phyloP scores from a whole-genome alignment of 108 stramenopile genomes.

The Fistulifera solaris region DNA sequence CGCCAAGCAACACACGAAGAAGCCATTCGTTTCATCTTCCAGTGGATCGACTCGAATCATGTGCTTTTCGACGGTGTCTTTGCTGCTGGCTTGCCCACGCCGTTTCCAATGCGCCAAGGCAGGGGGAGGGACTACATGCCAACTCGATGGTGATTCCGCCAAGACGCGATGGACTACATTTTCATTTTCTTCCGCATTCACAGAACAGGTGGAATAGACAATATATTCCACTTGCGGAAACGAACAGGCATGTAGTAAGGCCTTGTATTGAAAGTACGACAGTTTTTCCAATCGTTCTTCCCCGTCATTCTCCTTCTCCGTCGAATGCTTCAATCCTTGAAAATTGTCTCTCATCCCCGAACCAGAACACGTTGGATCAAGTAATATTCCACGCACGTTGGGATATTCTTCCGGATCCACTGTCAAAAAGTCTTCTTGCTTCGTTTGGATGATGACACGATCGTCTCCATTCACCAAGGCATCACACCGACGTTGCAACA shows the following conservation, averaged over 20 bases:
- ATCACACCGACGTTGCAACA: conserved; percentile 62
- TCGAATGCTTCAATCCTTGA: conserved; percentile 45
- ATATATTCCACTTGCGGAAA: conserved; percentile 83
- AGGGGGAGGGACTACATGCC: conserved; percentile 55
- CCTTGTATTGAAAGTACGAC: conserved; percentile 84
- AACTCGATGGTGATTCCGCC: conserved; percentile 13
- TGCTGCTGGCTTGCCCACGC: conserved; percentile 57
- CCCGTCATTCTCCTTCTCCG: conserved; percentile 10
- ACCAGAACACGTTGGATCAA: conserved; percentile 98
- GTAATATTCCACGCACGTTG: conserved; percentile 74
- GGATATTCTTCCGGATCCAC: conserved; percentile 34
- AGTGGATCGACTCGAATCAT: conserved; percentile 81
- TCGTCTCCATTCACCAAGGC: conserved; percentile 22
- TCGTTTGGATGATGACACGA: conserved; percentile 15
- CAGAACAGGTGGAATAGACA: conserved; percentile 98
- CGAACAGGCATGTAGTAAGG: conserved; percentile 82
- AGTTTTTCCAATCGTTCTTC: conserved; percentile 53
- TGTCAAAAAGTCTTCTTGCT: conserved; percentile 81
- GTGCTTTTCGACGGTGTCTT: conserved; percentile 28
- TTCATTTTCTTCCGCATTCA: conserved; percentile 93
- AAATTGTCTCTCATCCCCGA: conserved; percentile 85
- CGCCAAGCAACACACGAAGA: conserved; percentile 93
- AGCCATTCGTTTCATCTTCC: conserved; percentile 94
- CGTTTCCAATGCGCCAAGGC: conserved; percentile 79
- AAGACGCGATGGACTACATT: conserved; percentile 76